Conservation (phyloP, 2,329 filamentous ascomycete genomes). For the Cordyceps pruinosa region DNA sequence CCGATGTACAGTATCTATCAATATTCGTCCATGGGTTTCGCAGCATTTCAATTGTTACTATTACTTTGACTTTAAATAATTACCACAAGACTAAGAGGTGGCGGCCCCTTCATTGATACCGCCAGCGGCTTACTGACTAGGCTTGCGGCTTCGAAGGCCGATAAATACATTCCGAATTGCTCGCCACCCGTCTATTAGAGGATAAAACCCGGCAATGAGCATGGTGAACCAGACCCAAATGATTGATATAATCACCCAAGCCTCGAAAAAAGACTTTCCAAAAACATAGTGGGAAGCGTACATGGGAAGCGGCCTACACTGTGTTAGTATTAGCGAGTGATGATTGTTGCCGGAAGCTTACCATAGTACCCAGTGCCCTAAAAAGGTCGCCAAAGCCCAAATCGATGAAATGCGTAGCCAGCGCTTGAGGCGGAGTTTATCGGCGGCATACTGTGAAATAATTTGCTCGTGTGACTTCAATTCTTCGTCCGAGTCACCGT, state of each 20-base stretch:
- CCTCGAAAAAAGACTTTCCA: constrained; percentile 39
- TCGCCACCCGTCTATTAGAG: constrained; percentile 39
- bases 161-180: constrained; percentile 21
- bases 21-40: too few species aligned
- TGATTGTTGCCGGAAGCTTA: constrained; percentile 11
- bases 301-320: constrained; percentile 47
- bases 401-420: constrained; percentile 40
- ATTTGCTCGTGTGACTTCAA: constrained; percentile 20
- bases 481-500: constrained; percentile 15
- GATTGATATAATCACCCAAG: constrained; percentile 43
- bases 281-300: constrained; percentile 46
- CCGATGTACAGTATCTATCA: too few species aligned
- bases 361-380: constrained; percentile 49
- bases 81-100: too few species aligned
- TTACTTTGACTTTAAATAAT: too few species aligned
- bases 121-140: not conserved
- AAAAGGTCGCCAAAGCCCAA: constrained; percentile 42
- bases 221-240: constrained; percentile 48
- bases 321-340: not conserved
- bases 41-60: too few species aligned
- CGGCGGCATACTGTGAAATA: constrained; percentile 20
- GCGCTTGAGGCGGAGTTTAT: constrained; percentile 33
- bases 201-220: constrained; percentile 42
- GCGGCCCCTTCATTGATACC: not conserved
- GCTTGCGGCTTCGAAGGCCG: not conserved